A percentile compares a stretch with the other conserved stretches of the same genome.
Evolutionary conservation across 2,329 filamentous ascomycete species (phyloP).

Genomic region (Fusarium algeriense): DNA sequence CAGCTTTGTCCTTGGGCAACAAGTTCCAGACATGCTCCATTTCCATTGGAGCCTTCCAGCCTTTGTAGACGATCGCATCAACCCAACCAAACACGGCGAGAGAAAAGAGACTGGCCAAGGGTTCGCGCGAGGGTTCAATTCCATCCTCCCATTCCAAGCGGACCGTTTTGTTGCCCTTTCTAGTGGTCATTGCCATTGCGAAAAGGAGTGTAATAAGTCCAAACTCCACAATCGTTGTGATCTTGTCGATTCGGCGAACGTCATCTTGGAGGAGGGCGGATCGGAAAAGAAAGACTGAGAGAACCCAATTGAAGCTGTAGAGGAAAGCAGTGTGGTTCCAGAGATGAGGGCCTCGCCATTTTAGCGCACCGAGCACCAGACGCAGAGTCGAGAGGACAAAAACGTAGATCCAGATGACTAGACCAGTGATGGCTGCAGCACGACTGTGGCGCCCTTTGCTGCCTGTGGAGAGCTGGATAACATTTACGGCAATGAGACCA

Average conservation of each 20-base stretch:
- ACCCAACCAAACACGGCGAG: slow-evolving; percentile 91
- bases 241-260: slow-evolving; percentile 69
- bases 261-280: slow-evolving; percentile 84
- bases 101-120: slow-evolving; percentile 88
- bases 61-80: slow-evolving; percentile 87
- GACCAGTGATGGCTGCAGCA: slow-evolving; percentile 72
- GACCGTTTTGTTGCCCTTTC: slow-evolving; percentile 92
- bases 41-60: slow-evolving; percentile 86
- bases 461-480: slow-evolving; percentile 71
- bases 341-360: slow-evolving; percentile 76
- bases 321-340: slow-evolving; percentile 95
- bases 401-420: slow-evolving; percentile 85
- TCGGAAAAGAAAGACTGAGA: slow-evolving; percentile 81
- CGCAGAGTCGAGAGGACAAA: slow-evolving; percentile 79
- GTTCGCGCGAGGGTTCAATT: slow-evolving; percentile 87
- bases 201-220: slow-evolving; percentile 79
- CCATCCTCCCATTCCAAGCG: slow-evolving; percentile 89
- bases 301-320: slow-evolving; percentile 86
- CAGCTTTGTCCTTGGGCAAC: slow-evolving; percentile 87
- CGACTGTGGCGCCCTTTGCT: slow-evolving; percentile 70
- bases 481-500: slow-evolving; percentile 77
- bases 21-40: slow-evolving; percentile 93
- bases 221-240: slow-evolving; percentile 80
- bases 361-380: slow-evolving; percentile 73
- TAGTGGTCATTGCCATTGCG: slow-evolving; percentile 80